phyloP scores from a whole-genome alignment of 2,329 filamentous ascomycete genomes.

The Phialemonium atrogriseum region DNA sequence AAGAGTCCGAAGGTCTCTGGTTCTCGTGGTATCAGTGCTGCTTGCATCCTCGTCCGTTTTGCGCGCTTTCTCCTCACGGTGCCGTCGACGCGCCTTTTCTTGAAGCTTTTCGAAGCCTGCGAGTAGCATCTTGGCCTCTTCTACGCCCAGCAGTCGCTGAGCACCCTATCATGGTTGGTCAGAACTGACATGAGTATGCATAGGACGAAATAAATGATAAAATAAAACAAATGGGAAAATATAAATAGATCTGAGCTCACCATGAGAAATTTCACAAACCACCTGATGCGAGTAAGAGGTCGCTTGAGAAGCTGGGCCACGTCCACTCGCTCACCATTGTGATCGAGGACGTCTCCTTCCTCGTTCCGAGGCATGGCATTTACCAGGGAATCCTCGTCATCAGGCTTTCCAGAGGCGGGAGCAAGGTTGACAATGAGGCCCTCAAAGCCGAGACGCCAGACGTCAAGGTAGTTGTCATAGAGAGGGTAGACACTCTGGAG shows the following conservation, averaged over 20 bases:
- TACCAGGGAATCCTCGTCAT: constrained; percentile 53
- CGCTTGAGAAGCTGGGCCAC: constrained; percentile 89
- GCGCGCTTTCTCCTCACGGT: constrained; percentile 61
- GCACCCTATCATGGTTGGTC: too few species aligned
- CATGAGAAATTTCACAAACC: constrained; percentile 76
- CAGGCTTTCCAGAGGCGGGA: constrained; percentile 44
- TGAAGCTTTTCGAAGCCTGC: constrained; percentile 64
- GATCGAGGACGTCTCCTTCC: constrained; percentile 59
- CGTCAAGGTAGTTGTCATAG: constrained; percentile 77
- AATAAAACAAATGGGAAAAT: not conserved
- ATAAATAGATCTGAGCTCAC: constrained; percentile 29
- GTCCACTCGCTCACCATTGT: constrained; percentile 81
- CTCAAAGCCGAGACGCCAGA: constrained; percentile 90
- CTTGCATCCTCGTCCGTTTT: constrained; percentile 76
- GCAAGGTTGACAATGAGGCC: constrained; percentile 91
- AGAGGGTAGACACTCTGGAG: constrained; percentile 67
- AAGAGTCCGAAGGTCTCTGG: constrained; percentile 71
- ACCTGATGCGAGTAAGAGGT: constrained; percentile 79
- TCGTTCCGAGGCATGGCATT: constrained; percentile 53
- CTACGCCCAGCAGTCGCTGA: constrained; percentile 43
- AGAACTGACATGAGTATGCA: too few species aligned
- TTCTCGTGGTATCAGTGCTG: constrained; percentile 71
- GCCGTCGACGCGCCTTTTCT: constrained; percentile 60
- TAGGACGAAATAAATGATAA: constrained; percentile 18
- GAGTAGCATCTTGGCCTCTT: constrained; percentile 49